Base-by-base conservation (phyloP, 78 protist genomes). In the Cavenderia fasciculata region DNA sequence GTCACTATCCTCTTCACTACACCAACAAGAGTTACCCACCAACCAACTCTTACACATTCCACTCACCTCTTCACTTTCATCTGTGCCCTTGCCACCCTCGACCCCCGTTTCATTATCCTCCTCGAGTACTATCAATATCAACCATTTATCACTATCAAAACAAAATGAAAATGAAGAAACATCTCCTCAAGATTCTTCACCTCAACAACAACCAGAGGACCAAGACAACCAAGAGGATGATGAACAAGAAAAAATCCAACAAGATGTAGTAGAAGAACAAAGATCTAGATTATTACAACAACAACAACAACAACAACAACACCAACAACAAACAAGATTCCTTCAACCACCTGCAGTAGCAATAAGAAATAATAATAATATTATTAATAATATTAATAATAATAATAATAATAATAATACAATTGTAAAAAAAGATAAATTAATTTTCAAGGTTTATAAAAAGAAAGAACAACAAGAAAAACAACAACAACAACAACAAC, bases 61-160 rank as follows among this genome's bases (percentile, higher is more conserved):
- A 16, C 44, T 74, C 7, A 74, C 52, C 41, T 40, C 56, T 7
- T 54, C 84, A 8, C 44, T 57, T n/a, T 74, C 84, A 23, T 40
- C 84, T 18, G 84, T 74, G 4, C 84, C 84, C 36, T 14, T 74
- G 25, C 84, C 84, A 56, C 66, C 61, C 16, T 25, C 56, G 8
- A 43, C 44, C 29, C 11, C 62, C 62, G 16, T 11, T 14, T 19
- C 21, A 5, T 21, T 21, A 7, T 19, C 49, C 38, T 25, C n/a
- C n/a, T n/a, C n/a, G n/a, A n/a, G n/a, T n/a, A n/a, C n/a, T n/a
- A n/a, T n/a, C n/a, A n/a, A n/a, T n/a, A n/a, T n/a, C n/a, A n/a
- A 43, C 38, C 16, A 66, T 43, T 27, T 43, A 12, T 66, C 38
- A 23, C 16, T 25, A 43, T 27, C 19, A 0, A 11, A 66, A 23